Evolutionary conservation across 140 eudicot genomes (phyloP).

Genomic region (Erigeron philadelphicus): DNA sequence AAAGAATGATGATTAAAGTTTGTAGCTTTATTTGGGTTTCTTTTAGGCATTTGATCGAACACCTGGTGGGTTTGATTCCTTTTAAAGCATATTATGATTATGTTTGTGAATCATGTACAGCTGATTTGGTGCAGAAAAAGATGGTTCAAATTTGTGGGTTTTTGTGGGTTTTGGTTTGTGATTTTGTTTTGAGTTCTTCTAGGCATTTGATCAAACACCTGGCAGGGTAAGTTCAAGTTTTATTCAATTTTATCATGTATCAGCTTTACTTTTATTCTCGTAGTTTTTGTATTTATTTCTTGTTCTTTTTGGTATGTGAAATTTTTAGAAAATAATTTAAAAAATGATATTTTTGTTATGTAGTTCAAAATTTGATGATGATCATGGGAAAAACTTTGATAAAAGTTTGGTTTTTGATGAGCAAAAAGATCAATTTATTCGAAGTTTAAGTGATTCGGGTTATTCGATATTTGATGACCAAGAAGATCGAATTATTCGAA

Average conservation of each 20-base stretch:
- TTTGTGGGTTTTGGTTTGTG: constrained; percentile 30
- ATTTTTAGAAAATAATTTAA: too few relatives aligned
- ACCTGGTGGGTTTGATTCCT: constrained; percentile 36
- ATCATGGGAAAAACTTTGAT: constrained; percentile 28
- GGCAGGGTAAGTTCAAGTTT: constrained; percentile 35
- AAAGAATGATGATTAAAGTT: constrained; percentile 26
- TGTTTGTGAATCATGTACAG: too few relatives aligned
- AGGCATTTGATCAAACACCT: constrained; percentile 33
- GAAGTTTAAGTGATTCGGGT: constrained; percentile 15
- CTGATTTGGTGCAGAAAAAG: not conserved
- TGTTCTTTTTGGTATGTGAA: not conserved
- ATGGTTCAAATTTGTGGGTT: constrained; percentile 28
- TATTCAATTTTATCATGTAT: not conserved
- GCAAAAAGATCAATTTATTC: constrained; percentile 26
- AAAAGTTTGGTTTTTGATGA: constrained; percentile 23
- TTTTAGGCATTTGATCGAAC: constrained; percentile 15
- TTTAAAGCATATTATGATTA: too few relatives aligned
- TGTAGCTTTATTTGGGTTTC: constrained; percentile 36
- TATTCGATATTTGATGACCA: constrained; percentile 21
- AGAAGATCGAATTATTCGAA: constrained; percentile 26
- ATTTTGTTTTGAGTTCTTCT: not conserved
- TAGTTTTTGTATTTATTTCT: not conserved
- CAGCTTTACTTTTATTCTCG: not conserved
- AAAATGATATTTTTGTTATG: constrained; percentile 12
- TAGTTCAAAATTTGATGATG: constrained; percentile 37